Evolutionary conservation across 2,329 filamentous ascomycete species (phyloP), one percentile per base, ranked within the genome.

Genomic region (Neospermospora avenae): DNA sequence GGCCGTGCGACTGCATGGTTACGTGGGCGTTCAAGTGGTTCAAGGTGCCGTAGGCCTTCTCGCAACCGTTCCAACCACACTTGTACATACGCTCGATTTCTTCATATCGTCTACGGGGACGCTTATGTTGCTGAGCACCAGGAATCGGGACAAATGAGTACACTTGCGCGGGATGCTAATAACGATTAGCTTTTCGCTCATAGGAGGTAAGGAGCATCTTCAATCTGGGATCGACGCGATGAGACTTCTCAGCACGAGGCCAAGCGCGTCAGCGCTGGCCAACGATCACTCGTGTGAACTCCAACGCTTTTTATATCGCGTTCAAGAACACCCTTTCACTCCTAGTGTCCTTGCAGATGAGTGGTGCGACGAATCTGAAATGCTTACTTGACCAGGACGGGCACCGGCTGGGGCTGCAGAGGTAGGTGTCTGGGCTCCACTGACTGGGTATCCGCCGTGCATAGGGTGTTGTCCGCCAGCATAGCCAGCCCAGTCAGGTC

Each of bases 11-110:
- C 75, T 99, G 95, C 95, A 98, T 98, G 14, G 95, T 98, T 52
- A 99, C 95, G 72, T 99, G 95, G 41, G 95, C 95, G 73, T 99
- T 99, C 68, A 99, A 76, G 74, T 99, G 95, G 75, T 99, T 99
- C 63, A 99, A 78, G 51, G 95, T 99, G 62, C 95, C 95, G 69
- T 99, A 99, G 2, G 95, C 95, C 78, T 99, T 99, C 77, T 99
- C 95, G 73, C 95, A 99, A 8, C 93, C 93, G 67, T 97, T 93
- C 91, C 92, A 98, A 25, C 93, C 95, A 73, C 95, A 99, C 77
- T 98, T 98, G 81, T 99, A 98, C 95, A 99, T 98, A 73, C 95
- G 88, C 79, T 99, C 95, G 69, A 99, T 99, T 74, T 99, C 95
- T 76, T 99, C 95, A 71, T 97, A 99, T 57, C 95, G 86, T 70